These are phyloP conservation scores for Termitomyces sp. DNA, from an alignment of 768 basidiomycete species.

Conservation along the genomic window DNA sequence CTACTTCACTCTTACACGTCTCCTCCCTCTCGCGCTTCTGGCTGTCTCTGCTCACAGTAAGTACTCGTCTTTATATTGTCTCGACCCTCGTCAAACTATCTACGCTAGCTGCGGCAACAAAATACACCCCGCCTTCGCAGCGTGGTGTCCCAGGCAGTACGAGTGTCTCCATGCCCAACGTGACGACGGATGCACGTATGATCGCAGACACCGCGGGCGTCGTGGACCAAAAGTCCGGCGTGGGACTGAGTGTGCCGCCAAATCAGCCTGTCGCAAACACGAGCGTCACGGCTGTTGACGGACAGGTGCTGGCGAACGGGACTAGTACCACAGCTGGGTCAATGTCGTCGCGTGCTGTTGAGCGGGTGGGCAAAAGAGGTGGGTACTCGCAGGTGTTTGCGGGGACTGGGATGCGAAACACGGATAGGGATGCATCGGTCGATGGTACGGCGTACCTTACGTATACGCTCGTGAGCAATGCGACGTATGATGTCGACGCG, in stretches of 20 bases:
- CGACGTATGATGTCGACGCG: slow-evolving; percentile 41
- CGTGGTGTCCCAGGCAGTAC: slow-evolving; percentile 7
- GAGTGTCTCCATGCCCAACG: neutral
- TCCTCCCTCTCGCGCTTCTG: slow-evolving; percentile 9
- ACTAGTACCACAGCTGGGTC: slow-evolving; percentile 7
- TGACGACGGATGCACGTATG: slow-evolving; percentile 8
- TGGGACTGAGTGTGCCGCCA: slow-evolving; percentile 25
- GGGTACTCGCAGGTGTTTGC: slow-evolving; percentile 37
- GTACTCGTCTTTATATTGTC: neutral
- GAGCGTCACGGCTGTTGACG: slow-evolving; percentile 43
- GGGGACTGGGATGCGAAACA: slow-evolving; percentile 31
- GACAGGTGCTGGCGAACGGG: slow-evolving; percentile 25
- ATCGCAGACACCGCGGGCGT: slow-evolving; percentile 32
- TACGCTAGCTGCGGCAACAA: slow-evolving; percentile 2
- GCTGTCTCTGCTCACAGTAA: slow-evolving; percentile 6
- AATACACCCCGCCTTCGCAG: slow-evolving; percentile 4
- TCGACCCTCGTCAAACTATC: too few relatives aligned
- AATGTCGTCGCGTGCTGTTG: neutral
- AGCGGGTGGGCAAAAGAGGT: neutral
- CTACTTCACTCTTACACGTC: slow-evolving; percentile 2
- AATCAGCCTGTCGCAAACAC: slow-evolving; percentile 34
- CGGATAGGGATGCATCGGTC: slow-evolving; percentile 40
- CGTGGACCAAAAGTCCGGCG: slow-evolving; percentile 40
- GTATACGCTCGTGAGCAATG: slow-evolving; percentile 41
- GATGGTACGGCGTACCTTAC: slow-evolving; percentile 49